phyloP scores from a whole-genome alignment of 257 asterid genomes.

The Nicotiana knightiana region DNA sequence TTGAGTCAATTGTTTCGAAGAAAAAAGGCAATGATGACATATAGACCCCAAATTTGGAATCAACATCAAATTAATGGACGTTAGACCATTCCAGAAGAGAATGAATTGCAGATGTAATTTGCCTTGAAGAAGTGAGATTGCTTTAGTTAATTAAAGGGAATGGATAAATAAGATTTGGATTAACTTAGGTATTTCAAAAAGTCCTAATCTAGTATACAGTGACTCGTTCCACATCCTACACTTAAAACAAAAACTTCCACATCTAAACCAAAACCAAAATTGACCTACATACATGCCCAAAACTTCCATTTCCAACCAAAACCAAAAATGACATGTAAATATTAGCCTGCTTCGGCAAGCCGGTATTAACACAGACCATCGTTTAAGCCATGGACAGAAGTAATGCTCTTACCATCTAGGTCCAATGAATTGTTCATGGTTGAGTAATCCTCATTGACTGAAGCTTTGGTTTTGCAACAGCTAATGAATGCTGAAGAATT shows the following conservation, averaged over 20 bases:
- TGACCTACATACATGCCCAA: not conserved
- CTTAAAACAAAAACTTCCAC: not conserved
- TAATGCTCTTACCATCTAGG: not conserved
- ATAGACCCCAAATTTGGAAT: not conserved
- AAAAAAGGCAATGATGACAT: not conserved
- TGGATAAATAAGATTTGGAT: not conserved
- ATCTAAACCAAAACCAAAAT: not conserved
- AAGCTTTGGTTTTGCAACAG: constrained; percentile 1
- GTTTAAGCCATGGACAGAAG: not conserved
- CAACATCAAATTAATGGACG: not conserved
- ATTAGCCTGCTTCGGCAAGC: not conserved
- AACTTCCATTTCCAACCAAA: not conserved
- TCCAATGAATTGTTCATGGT: not conserved
- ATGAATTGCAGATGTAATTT: not conserved
- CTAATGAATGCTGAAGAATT: not conserved
- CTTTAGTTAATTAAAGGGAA: not conserved
- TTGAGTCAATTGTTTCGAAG: not conserved
- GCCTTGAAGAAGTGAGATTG: not conserved
- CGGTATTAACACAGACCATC: not conserved
- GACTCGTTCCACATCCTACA: not conserved
- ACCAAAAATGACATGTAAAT: not conserved
- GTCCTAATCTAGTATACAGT: not conserved
- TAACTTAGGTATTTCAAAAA: not conserved
- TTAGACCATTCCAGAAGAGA: not conserved
- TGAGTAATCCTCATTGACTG: not conserved